Conservation (phyloP, 805 yeast genomes). For the Metschnikowia kunwiensis region DNA sequence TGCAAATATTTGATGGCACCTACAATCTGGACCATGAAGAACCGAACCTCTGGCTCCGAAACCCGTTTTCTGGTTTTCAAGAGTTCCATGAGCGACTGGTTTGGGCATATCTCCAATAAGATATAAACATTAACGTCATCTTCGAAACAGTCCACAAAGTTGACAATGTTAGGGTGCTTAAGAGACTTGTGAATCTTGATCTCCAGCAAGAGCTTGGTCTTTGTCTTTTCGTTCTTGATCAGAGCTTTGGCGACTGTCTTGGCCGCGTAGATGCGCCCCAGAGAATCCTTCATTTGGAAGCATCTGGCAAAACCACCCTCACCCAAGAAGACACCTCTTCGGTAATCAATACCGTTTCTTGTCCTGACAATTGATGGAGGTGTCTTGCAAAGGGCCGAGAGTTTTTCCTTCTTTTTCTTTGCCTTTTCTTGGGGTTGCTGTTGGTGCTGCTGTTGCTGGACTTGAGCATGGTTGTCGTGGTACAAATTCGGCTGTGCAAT, state of each 20-base stretch:
- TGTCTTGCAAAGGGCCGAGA: conserved; percentile 88
- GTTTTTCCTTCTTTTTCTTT: conserved; percentile 79
- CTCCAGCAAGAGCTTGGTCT: conserved; percentile 81
- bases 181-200: conserved; percentile 91
- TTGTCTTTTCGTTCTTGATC: conserved; percentile 85
- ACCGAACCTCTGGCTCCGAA: conserved; percentile 89
- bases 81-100: conserved; percentile 91
- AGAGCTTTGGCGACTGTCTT: conserved; percentile 97
- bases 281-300: conserved; percentile 90
- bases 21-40: conserved; percentile 83
- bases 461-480: conserved; percentile 16
- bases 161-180: conserved; percentile 85
- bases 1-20: conserved; percentile 96
- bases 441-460: conserved; percentile 23
- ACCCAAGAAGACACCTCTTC: conserved; percentile 86
- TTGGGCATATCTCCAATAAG: conserved; percentile 89
- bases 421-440: conserved; percentile 21
- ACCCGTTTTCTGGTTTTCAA: conserved; percentile 79
- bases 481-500: conserved; percentile 12
- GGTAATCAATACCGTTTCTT: conserved; percentile 81
- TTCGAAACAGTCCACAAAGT: conserved; percentile 94
- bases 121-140: conserved; percentile 94
- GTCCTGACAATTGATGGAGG: conserved; percentile 94
- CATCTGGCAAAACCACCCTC: conserved; percentile 99
- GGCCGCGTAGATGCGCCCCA: conserved; percentile 88